Evolutionary conservation across 177 flowering plant genomes (phyloP), one percentile per base, ranked within the genome.

Genomic region (Telopea speciosissima): DNA sequence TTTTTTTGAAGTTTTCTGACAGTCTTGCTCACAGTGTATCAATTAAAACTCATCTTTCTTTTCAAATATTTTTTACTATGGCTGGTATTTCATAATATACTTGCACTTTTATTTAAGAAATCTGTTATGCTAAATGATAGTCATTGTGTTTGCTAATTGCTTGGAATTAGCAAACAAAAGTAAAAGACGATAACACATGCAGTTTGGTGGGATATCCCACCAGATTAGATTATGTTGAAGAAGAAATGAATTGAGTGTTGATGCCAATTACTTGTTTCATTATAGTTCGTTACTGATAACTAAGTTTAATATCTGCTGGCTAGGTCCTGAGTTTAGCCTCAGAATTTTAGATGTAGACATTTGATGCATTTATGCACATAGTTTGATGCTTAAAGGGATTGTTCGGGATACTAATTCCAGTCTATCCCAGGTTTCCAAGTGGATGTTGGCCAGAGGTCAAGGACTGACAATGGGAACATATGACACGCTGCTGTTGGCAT

Each of bases 391-490:
- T 26, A 3, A 45, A 36, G 33, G 16, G 3, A 11, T 62, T 73
- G 22, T 12, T 10, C n/a, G 25, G 56, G 22, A 17, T 73, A 8
- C 63, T 62, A 63, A 72, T 62, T 40, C 10, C 14, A 24, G 42
- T 33, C 12, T 19, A 65, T 28, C 33, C 17, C 74, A 96, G 98
- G 89, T 96, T 71, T 85, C 90, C 19, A 96, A 93, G 81, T 96
- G 99, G 99, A 84, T 96, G 99, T 69, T 96, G 78, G 85, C 90
- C 85, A 96, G 90, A 85, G 99, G 99, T 59, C 97, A 92, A 80
- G 96, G 94, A 68, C 78, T 90, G 40, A 91, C 98, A 36, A 93
- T 96, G 99, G 89, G 85, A 70, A 96, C 99, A 28, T 96, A 90
- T 72, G 97, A 96, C 70, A 79, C 88, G 8, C 88, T 96, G 60